A percentile compares a stretch with the other conserved stretches of the same genome.
Conservation (phyloP, 176 grass and related monocot genomes). For the Paspalum vaginatum region DNA sequence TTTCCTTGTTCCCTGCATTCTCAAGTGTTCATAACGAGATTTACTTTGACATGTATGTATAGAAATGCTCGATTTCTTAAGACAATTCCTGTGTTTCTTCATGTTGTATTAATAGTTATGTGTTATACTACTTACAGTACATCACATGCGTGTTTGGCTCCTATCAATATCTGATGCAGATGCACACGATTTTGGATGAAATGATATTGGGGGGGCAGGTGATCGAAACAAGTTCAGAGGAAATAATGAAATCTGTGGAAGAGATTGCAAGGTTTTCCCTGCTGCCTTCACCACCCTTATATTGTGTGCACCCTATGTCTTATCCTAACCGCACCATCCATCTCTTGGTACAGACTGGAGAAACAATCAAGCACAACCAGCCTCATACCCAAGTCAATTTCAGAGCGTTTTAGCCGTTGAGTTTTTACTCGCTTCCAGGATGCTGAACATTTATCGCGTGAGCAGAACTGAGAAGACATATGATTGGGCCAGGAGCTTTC, state of each 20-base stretch:
- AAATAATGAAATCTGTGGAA: conserved; percentile 73
- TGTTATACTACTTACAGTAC: no score
- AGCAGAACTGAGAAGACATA: background rate
- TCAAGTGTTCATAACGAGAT: background rate
- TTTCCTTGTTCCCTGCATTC: background rate
- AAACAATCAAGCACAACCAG: conserved; percentile 82
- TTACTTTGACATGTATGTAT: background rate
- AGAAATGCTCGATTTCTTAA: background rate
- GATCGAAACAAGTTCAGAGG: conserved; percentile 82
- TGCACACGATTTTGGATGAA: conserved; percentile 93
- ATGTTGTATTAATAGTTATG: background rate
- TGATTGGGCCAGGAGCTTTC: background rate
- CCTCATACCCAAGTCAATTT: conserved; percentile 80
- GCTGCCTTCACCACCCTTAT: conserved; percentile 3
- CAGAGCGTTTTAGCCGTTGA: conserved; percentile 72
- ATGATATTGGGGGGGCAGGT: conserved; percentile 93
- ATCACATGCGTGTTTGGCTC: conserved; percentile 16
- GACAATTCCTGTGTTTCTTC: background rate
- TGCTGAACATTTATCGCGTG: background rate
- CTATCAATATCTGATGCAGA: conserved; percentile 53
- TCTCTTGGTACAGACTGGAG: conserved; percentile 59
- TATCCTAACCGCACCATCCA: background rate
- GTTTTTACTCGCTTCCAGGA: background rate
- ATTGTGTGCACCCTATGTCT: background rate
- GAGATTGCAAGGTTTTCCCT: conserved; percentile 67